These are phyloP conservation scores for Alternaria sp. DNA, from an alignment of 2,329 filamentous ascomycete species.

Conservation along the genomic window DNA sequence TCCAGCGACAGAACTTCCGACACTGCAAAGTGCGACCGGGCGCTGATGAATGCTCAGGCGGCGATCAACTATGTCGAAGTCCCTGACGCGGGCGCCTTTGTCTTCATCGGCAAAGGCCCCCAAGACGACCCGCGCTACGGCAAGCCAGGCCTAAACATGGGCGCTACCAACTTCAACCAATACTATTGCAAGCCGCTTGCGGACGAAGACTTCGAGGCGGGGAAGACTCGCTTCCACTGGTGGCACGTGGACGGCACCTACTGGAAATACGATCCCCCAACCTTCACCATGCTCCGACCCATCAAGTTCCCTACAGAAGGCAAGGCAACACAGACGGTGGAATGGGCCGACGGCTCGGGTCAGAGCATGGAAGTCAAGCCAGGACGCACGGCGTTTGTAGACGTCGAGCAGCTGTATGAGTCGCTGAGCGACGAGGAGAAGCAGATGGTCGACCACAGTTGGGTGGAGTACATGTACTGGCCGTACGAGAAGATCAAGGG, in stretches of 20 bases:
- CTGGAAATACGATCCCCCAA: background rate
- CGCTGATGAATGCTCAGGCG: background rate
- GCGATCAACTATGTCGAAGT: background rate
- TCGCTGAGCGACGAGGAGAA: conserved; percentile 6
- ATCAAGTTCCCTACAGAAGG: background rate
- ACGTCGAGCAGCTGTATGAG: conserved; percentile 1
- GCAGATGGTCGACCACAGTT: background rate
- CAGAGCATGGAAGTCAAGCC: background rate
- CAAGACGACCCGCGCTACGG: conserved; percentile 4
- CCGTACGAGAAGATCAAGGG: conserved; percentile 1
- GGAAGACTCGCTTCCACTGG: conserved; percentile 3
- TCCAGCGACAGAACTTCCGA: background rate
- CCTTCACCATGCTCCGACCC: background rate
- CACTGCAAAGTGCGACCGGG: background rate
- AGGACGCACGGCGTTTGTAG: background rate
- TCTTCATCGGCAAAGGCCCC: conserved; percentile 3
- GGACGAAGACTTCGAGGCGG: conserved; percentile 2
- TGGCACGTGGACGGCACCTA: conserved; percentile 2
- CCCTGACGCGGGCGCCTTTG: conserved; percentile 1
- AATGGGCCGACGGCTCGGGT: background rate
- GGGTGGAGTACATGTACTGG: conserved; percentile 2
- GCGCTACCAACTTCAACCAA: background rate
- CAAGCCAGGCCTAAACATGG: conserved; percentile 5
- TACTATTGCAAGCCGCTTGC: conserved; percentile 4
- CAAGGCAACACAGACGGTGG: background rate